phyloP scores from a whole-genome alignment of 139 green algal species.

The Nannochloris sp. region DNA sequence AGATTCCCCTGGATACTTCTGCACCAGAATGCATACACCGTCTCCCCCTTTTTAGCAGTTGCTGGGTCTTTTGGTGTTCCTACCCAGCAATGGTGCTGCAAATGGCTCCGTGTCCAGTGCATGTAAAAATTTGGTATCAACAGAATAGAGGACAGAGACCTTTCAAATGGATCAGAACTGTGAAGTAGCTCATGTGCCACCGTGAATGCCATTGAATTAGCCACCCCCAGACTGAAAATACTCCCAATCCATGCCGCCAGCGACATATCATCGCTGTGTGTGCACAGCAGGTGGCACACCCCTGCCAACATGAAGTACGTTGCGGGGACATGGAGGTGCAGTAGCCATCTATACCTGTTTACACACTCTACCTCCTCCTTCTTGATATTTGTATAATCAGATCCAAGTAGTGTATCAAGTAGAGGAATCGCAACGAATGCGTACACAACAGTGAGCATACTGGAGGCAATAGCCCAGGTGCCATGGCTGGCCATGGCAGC shows the following conservation, averaged over 20 bases:
- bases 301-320: conserved; percentile 17
- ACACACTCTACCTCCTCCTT: conserved; percentile 9
- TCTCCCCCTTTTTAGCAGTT: conserved; percentile 36
- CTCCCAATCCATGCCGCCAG: conserved; percentile 17
- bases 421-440: conserved; percentile 34
- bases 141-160: conserved; percentile 18
- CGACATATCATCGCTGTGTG: not conserved
- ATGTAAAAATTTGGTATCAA: conserved; percentile 39
- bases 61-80: conserved; percentile 38
- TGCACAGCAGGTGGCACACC: conserved; percentile 14
- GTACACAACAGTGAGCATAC: conserved; percentile 25
- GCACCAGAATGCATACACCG: conserved; percentile 41
- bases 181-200: conserved; percentile 42
- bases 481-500: no score
- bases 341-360: conserved; percentile 8
- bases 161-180: conserved; percentile 20
- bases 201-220: conserved; percentile 33
- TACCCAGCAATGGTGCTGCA: conserved; percentile 46
- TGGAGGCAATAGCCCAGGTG: conserved; percentile 3
- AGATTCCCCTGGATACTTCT: conserved; percentile 34
- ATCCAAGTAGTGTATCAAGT: conserved; percentile 29
- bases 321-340: conserved; percentile 14
- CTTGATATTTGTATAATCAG: conserved; percentile 10
- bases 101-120: conserved; percentile 41
- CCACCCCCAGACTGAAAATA: not conserved